Base-by-base conservation (phyloP, 352 stramenopile genomes). In the Pythium oligandrum region DNA sequence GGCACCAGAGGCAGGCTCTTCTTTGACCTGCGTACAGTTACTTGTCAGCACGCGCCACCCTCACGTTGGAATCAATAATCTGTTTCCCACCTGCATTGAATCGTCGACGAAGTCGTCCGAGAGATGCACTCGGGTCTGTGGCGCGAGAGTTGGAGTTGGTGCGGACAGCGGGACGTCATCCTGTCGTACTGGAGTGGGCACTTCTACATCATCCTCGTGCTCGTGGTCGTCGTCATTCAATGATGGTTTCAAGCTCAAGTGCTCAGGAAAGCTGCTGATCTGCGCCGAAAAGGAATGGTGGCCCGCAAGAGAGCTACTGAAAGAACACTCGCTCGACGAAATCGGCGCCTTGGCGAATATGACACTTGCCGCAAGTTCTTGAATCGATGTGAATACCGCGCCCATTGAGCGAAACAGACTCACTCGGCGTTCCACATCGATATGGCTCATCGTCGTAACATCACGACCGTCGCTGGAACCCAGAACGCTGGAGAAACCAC, bases 341-440 rank as follows among this genome's bases (percentile, higher is more conserved):
- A 60, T 67, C n/a, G 80, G 84, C 6, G 75, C 45, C 40, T 90
- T 90, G 1, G 83, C 80, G 45, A 92, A 93, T 57, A 95, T 86
- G 32, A 95, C 78, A 58, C 82, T 93, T 6, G 74, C 79, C 1
- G 83, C 83, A 8, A 95, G 70, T 46, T 92, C 83, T 58, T 92
- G 83, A 39, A 92, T 73, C 34, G 71, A 87, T n/a, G 77, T 79
- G 46, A 93, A 91, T 6, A 76, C 63, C 32, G 77, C 79, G 4
- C 69, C 65, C 40, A 90, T 78, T 0, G 76, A 78, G 34, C 75
- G 78, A 32, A 95, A 80, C 26, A 88, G 46, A 3, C 73, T 61
- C 5, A 85, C 64, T 9, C 82, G 75, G 4, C 81, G 75, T 44
- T 92, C 76, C 4, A 90, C 66, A 1, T 65, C 69, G 9, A 61